Evolutionary conservation across 352 stramenopile genomes (phyloP).

Genomic region (Phytophthora pini): DNA sequence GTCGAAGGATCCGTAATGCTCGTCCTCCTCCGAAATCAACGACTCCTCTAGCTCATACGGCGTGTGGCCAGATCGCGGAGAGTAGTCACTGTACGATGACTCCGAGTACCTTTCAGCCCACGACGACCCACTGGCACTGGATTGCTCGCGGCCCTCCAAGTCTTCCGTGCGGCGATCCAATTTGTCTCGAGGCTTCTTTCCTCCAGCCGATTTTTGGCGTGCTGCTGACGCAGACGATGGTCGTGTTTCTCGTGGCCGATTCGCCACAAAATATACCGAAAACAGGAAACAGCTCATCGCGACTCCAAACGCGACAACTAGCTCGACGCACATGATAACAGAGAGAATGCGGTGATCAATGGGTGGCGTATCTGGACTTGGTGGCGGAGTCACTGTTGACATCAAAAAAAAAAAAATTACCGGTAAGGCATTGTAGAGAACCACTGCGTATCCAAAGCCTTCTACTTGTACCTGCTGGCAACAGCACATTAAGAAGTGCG

Average conservation of each 20-base stretch:
- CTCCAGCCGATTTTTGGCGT: slow-evolving; percentile 23
- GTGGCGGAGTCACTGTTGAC: slow-evolving; percentile 59
- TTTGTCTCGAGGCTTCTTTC: slow-evolving; percentile 31
- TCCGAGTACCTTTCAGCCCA: slow-evolving; percentile 36
- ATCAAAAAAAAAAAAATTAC: slow-evolving; percentile 11
- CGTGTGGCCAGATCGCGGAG: slow-evolving; percentile 27
- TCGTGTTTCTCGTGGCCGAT: slow-evolving; percentile 63
- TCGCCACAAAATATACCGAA: slow-evolving; percentile 89
- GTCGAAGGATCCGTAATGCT: slow-evolving; percentile 77
- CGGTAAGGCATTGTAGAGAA: slow-evolving; percentile 1
- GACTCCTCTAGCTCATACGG: slow-evolving; percentile 73
- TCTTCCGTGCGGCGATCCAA: slow-evolving; percentile 28
- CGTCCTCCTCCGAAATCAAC: slow-evolving; percentile 73
- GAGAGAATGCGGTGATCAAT: slow-evolving; percentile 86
- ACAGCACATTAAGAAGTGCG: slow-evolving; percentile 73
- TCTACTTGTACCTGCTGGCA: slow-evolving; percentile 58
- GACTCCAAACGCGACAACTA: slow-evolving; percentile 84
- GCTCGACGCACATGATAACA: slow-evolving; percentile 87
- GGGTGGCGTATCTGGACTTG: slow-evolving; percentile 76
- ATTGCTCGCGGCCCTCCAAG: slow-evolving; percentile 24
- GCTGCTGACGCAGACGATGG: slow-evolving; percentile 27
- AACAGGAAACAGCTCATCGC: slow-evolving; percentile 86
- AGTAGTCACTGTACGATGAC: slow-evolving; percentile 46
- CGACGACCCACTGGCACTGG: slow-evolving; percentile 27
- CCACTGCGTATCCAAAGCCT: not conserved